These are phyloP conservation scores for Pythium myriotylum DNA, from an alignment of 352 stramenopile genomes.

Conservation along the genomic window DNA sequence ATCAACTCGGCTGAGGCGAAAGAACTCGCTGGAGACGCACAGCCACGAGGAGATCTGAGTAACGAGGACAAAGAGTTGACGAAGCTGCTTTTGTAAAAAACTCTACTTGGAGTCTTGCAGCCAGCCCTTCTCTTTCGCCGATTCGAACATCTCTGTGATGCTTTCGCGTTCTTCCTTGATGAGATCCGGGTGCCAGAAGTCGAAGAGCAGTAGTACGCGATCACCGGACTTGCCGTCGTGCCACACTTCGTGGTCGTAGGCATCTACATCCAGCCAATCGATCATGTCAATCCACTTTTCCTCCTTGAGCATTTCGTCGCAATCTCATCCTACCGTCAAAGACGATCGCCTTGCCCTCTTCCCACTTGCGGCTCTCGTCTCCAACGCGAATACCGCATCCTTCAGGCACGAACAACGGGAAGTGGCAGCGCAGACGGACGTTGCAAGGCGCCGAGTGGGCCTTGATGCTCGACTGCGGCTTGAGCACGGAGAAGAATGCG, in stretches of 20 bases:
- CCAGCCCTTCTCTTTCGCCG: slow-evolving; percentile 76
- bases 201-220: slow-evolving; percentile 87
- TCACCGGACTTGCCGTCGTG: slow-evolving; percentile 63
- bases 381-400: slow-evolving; percentile 92
- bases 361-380: slow-evolving; percentile 81
- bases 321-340: slow-evolving; percentile 59
- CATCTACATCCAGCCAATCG: slow-evolving; percentile 35
- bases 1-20: slow-evolving; percentile 34
- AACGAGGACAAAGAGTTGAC: slow-evolving; percentile 5
- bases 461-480: slow-evolving; percentile 89
- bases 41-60: background rate
- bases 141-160: slow-evolving; percentile 72
- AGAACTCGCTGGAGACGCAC: background rate
- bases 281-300: background rate
- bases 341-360: slow-evolving; percentile 78
- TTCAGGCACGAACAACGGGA: slow-evolving; percentile 90
- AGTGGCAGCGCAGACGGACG: slow-evolving; percentile 94
- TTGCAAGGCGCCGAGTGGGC: slow-evolving; percentile 95
- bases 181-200: slow-evolving; percentile 78
- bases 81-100: slow-evolving; percentile 10
- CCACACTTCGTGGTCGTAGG: slow-evolving; percentile 87
- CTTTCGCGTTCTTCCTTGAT: slow-evolving; percentile 56
- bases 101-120: slow-evolving; percentile 54
- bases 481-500: slow-evolving; percentile 95
- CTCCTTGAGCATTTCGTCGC: background rate